Base-by-base conservation (phyloP, 208 protist species). In the Lotmaria passim region DNA sequence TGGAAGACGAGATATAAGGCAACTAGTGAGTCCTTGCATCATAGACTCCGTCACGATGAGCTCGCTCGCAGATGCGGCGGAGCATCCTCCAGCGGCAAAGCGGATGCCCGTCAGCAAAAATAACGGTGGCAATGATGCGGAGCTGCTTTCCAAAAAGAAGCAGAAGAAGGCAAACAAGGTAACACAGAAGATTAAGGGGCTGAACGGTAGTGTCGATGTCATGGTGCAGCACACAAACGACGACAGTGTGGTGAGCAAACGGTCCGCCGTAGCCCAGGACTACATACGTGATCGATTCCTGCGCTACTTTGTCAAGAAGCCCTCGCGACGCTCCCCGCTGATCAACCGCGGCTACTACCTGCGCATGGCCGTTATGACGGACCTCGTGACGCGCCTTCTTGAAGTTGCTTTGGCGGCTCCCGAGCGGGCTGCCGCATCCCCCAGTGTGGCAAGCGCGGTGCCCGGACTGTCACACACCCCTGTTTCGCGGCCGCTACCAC, bases 301-400 rank as follows among this genome's bases (percentile, higher is more conserved):
- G 11, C 82, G 89, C 21, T 68, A 79, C 48, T 97, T 97, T 90
- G 90, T 95, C 8, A 80, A 73, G 36, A 94, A 93, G 55, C 79
- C 84, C 3, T 79, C 90, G 23, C 82, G 87, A 1, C 89, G 93
- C 19, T 93, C 93, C 0, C 89, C 93, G 24, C 79, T 97, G 1
- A 93, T 97, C 68, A 97, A 97, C 75, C 83, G 93, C 6, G 90
- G 90, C 34, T 97, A 97, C 69, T 93, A 95, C 69, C 69, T 95
- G 26, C 83, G 93, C 60, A 94, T 97, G 87, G 60, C 80, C 2
- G 82, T 89, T 12, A 94, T 97, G 61, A 87, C 85, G 11, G 87
- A 94, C 46, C 46, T 95, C 11, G 68, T 97, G 19, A 63, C 76
- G 14, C 46, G 58, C 12, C 72, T 79, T 14, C 76, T 93, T 38